Percentiles rank a stretch among this genome's conserved stretches.
phyloP scores from a whole-genome alignment of 2,329 filamentous ascomycete species.

The Aspergillus tamarii region DNA sequence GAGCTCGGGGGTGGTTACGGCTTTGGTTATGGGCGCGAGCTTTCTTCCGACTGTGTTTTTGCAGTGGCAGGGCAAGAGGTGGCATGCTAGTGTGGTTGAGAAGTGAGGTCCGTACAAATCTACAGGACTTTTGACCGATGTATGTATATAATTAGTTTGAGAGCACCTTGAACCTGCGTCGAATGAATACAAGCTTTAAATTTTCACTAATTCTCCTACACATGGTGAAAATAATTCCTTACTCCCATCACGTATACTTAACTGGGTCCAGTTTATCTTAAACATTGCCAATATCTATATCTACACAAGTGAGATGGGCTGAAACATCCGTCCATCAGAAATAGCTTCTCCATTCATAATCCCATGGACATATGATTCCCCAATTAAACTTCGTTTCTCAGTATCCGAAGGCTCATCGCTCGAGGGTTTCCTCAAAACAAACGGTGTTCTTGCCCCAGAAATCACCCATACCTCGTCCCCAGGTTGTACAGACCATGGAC shows the following conservation, averaged over 20 bases:
- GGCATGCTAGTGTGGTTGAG: slow-evolving; percentile 9
- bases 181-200: not conserved
- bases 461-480: not conserved
- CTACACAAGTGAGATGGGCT: not conserved
- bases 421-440: not conserved
- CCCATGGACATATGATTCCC: not conserved
- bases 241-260: no score
- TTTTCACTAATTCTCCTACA: no score
- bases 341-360: not conserved
- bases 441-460: not conserved
- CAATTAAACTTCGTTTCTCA: not conserved
- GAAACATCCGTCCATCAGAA: not conserved
- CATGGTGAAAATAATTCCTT: no score
- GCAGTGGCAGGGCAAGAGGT: slow-evolving; percentile 42
- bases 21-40: slow-evolving; percentile 33
- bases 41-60: slow-evolving; percentile 32
- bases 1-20: slow-evolving; percentile 32
- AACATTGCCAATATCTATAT: no score
- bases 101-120: not conserved
- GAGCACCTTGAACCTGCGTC: not conserved
- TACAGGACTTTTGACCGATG: not conserved
- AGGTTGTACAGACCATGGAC: not conserved
- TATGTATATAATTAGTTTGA: not conserved
- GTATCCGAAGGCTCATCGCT: not conserved
- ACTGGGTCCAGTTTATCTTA: no score